Evolutionary conservation across 768 basidiomycete genomes (phyloP), one percentile per base, ranked within the genome.

Genomic region (Tephrocybe rancida): DNA sequence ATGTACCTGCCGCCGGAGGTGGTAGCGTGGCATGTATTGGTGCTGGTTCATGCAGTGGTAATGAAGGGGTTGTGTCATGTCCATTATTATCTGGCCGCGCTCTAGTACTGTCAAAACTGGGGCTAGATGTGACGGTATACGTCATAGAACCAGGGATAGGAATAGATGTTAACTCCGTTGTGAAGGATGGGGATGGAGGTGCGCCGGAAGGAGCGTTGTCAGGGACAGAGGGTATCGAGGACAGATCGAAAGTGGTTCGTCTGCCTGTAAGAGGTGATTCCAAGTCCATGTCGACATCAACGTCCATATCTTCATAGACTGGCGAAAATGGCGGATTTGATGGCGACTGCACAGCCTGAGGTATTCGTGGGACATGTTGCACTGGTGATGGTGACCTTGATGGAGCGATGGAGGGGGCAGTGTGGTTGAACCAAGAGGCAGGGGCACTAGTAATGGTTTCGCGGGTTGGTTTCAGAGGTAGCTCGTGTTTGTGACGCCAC

Each of bases 281-380:
- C 18, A 71, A 14, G 21, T 69, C 66, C 69, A 70, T 70, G 32
- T 72, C 64, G 19, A 65, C 70, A 16, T 66, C 64, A 41, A 60
- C 56, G 26, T 67, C 63, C 48, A 62, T 57, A 32, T 61, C 64
- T 43, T 54, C 60, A 9, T 53, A 46, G 2, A 11, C 52, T 11
- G 45, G 43, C 2, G 44, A 35, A n/a, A 21, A 22, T 5, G 46
- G 44, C 3, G 18, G 7, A 11, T 16, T 27, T 9, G 19, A 30
- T 29, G 22, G 34, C 37, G 24, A 18, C 21, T 26, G 21, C 13
- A 14, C 27, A 30, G 41, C 21, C 10, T 43, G n/a, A 8, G 13
- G 26, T 8, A 29, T 27, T n/a, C 7, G 10, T 26, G 34, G 27
- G n/a, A 39, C 44, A 44, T 22, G 18, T 27, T 42, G 48, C 4